A percentile compares a stretch with the other conserved stretches of the same genome.
These are phyloP conservation scores for Termitomyces sp. DNA, from an alignment of 1,284 basidiomycete species.

Conservation along the genomic window DNA sequence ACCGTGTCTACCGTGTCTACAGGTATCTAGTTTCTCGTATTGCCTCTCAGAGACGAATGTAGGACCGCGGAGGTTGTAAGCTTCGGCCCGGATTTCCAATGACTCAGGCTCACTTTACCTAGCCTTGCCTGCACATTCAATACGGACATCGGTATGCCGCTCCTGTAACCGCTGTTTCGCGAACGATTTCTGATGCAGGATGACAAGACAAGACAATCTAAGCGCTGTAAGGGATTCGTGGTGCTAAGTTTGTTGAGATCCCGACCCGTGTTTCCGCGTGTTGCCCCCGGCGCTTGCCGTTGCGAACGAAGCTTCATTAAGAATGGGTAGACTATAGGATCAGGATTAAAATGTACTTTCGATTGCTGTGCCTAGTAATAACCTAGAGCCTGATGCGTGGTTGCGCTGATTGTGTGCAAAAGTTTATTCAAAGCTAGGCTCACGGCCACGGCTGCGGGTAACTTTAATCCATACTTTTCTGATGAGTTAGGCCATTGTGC, in stretches of 20 bases:
- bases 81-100: conserved; percentile 6
- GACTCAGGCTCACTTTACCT: neutral
- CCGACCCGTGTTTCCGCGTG: neutral
- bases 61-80: conserved; percentile 6
- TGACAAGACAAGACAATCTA: neutral
- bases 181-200: conserved; percentile 7
- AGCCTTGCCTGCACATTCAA: neutral
- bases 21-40: neutral
- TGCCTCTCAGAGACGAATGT: neutral
- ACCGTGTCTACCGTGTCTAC: neutral
- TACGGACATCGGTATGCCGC: conserved; percentile 3
- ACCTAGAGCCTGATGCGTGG: neutral
- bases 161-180: conserved; percentile 4
- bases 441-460: neutral
- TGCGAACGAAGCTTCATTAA: neutral
- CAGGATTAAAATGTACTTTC: neutral
- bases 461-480: neutral
- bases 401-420: conserved; percentile 3
- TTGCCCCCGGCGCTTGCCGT: neutral
- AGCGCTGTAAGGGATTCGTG: neutral
- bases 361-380: neutral
- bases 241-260: neutral
- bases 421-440: neutral
- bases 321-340: neutral
- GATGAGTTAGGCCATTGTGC: neutral